Conservation (phyloP, 306 rosid genomes). For the Elaeagnus macrophylla region DNA sequence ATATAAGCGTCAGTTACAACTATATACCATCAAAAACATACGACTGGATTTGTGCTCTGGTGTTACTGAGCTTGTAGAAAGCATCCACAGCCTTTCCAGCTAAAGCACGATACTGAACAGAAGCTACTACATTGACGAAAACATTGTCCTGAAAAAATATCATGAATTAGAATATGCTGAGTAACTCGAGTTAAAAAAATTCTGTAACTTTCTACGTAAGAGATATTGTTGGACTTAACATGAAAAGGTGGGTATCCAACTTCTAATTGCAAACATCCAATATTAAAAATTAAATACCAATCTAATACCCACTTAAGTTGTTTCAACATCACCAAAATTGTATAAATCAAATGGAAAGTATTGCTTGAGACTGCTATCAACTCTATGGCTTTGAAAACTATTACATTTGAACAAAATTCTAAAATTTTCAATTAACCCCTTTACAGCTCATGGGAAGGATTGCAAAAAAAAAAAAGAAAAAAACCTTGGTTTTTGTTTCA, state of each 20-base stretch:
- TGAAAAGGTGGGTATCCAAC: no score
- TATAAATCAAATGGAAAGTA: no score
- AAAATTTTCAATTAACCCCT: background rate
- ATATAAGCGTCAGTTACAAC: no score
- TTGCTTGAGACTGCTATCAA: no score
- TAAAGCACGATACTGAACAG: slow-evolving; percentile 81
- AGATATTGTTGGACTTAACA: no score
- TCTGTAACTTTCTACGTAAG: background rate
- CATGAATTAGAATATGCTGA: slow-evolving; percentile 15
- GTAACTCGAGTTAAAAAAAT: slow-evolving; percentile 4
- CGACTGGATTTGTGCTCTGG: slow-evolving; percentile 81
- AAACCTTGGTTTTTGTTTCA: slow-evolving; percentile 95
- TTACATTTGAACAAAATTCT: background rate
- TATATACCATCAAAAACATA: slow-evolving; percentile 84
- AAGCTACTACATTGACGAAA: slow-evolving; percentile 88
- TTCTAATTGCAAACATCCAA: no score
- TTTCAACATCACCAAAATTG: no score
- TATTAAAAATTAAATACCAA: no score
- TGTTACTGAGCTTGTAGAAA: slow-evolving; percentile 89
- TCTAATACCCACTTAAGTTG: no score
- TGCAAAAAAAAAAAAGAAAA: slow-evolving; percentile 10
- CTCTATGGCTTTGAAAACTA: no score
- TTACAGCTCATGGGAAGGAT: slow-evolving; percentile 11
- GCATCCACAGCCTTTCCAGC: slow-evolving; percentile 80
- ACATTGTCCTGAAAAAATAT: slow-evolving; percentile 68